Conservation (phyloP, 768 basidiomycete genomes). For the Infundibulicybe gibba region DNA sequence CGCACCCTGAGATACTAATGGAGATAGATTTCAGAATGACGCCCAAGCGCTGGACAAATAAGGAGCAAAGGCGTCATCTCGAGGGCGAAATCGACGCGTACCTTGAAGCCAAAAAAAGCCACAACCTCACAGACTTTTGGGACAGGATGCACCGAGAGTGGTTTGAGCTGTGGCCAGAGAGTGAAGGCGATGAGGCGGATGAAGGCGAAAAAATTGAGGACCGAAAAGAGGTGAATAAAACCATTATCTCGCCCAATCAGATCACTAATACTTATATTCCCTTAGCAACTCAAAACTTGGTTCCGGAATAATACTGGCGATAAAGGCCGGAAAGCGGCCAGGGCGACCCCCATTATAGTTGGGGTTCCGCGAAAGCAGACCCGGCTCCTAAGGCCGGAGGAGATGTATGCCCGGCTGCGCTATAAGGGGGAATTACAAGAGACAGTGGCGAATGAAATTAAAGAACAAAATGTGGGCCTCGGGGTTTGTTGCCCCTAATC, state of each 20-base stretch:
- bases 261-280: not conserved
- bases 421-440: too few species aligned
- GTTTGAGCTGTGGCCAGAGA: not conserved
- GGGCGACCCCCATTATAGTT: not conserved
- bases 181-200: not conserved
- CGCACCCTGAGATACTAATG: too few species aligned
- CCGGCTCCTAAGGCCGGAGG: not conserved
- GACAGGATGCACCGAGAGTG: not conserved
- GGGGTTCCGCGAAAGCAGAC: not conserved
- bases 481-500: too few species aligned
- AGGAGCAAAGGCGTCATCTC: too few species aligned
- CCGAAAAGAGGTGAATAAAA: not conserved
- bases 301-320: not conserved
- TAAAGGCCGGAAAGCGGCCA: not conserved
- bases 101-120: too few species aligned
- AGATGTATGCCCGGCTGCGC: not conserved
- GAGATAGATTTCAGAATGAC: too few species aligned
- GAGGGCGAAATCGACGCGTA: too few species aligned
- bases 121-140: too few species aligned
- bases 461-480: too few species aligned
- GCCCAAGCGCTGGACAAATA: too few species aligned
- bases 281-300: not conserved
- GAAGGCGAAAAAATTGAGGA: not conserved
- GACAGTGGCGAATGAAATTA: too few species aligned
- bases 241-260: not conserved